phyloP scores from a whole-genome alignment of 164 flowering plant species.

The Echeveria elegans region DNA sequence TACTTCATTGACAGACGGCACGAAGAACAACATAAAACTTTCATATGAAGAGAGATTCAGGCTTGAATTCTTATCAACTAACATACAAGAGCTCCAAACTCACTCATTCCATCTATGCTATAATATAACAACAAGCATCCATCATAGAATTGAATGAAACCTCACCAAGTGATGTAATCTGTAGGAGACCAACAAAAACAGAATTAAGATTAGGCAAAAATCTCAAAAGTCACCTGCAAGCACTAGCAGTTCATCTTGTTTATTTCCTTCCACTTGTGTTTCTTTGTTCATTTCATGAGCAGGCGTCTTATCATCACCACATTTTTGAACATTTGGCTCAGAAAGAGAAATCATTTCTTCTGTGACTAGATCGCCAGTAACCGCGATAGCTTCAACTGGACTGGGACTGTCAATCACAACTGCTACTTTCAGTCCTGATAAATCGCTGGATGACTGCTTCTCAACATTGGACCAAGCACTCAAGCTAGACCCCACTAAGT shows the following conservation, averaged over 20 bases:
- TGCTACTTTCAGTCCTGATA: neutral
- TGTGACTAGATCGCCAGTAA: neutral
- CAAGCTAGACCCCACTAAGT: neutral
- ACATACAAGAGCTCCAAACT: neutral
- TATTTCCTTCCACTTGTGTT: neutral
- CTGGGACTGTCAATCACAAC: neutral
- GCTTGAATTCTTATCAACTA: no score
- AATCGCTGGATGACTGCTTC: neutral
- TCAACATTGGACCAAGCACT: neutral
- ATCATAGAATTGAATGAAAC: neutral
- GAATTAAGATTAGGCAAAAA: neutral
- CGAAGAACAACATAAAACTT: neutral
- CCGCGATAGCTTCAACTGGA: neutral
- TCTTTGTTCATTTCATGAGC: neutral
- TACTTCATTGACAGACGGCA: neutral
- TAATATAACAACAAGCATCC: neutral
- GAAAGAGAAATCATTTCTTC: neutral
- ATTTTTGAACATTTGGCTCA: no score
- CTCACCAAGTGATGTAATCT: neutral
- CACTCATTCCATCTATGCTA: neutral
- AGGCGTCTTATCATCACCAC: neutral
- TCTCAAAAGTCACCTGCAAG: neutral
- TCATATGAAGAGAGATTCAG: no score
- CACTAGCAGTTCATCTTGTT: slow-evolving; percentile 3
- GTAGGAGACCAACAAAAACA: neutral